phyloP scores from a whole-genome alignment of 352 stramenopile genomes.

The Pythium vanterpoolii region DNA sequence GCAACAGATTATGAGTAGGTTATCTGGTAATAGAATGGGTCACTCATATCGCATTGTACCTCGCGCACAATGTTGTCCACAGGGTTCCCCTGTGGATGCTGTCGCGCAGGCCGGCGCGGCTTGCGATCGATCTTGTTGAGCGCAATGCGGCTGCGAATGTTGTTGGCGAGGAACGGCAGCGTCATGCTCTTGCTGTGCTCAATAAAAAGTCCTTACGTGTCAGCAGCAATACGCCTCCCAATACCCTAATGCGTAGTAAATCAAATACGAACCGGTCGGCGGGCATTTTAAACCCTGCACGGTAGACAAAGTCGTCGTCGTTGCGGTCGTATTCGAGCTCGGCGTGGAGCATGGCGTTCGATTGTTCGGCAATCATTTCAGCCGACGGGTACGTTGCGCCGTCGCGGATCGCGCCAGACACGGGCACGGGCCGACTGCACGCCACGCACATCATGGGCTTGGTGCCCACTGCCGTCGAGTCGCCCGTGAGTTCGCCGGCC shows the following conservation, averaged over 20 bases:
- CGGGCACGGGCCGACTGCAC: slow-evolving; percentile 69
- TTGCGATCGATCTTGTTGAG: slow-evolving; percentile 72
- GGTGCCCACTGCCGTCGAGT: slow-evolving; percentile 73
- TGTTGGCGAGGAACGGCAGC: slow-evolving; percentile 64
- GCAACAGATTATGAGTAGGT: neutral
- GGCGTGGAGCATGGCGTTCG: slow-evolving; percentile 22
- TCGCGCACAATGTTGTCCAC: slow-evolving; percentile 70
- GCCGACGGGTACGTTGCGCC: slow-evolving; percentile 40
- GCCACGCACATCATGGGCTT: slow-evolving; percentile 83
- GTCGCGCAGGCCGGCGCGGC: slow-evolving; percentile 44
- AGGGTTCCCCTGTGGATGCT: slow-evolving; percentile 38
- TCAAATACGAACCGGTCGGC: slow-evolving; percentile 46
- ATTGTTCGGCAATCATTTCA: slow-evolving; percentile 34
- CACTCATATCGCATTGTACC: slow-evolving; percentile 25
- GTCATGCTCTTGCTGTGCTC: slow-evolving; percentile 61
- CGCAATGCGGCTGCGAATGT: slow-evolving; percentile 59
- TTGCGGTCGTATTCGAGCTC: slow-evolving; percentile 50
- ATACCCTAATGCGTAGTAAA: neutral
- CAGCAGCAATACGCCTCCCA: neutral
- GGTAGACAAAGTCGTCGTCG: slow-evolving; percentile 79
- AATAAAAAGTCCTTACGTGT: neutral
- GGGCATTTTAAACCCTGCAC: slow-evolving; percentile 82
- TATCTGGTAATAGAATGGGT: neutral
- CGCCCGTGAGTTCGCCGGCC: slow-evolving; percentile 32
- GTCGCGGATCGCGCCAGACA: slow-evolving; percentile 54